A percentile compares a stretch with the other conserved stretches of the same genome.
Evolutionary conservation across 2,329 filamentous ascomycete species (phyloP).

Genomic region (Emericellopsis atlantica): DNA sequence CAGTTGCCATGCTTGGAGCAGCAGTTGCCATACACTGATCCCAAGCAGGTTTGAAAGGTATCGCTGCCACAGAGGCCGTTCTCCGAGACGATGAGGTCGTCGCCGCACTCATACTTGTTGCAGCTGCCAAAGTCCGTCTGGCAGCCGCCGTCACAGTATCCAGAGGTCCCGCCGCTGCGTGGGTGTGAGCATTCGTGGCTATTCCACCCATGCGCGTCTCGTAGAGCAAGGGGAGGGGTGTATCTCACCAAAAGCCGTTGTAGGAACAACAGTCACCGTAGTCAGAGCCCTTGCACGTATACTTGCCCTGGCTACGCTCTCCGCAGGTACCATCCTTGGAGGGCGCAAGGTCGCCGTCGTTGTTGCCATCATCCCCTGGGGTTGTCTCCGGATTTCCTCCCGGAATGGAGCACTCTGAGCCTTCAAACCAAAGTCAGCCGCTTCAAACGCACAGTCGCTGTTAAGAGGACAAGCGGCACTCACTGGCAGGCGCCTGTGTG

Average conservation of each 20-base stretch:
- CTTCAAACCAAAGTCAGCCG: no score
- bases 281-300: conserved; percentile 20
- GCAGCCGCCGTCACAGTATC: conserved; percentile 25
- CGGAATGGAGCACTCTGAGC: no score
- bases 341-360: not conserved
- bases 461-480: not conserved
- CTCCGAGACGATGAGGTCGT: conserved; percentile 10
- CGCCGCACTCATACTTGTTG: conserved; percentile 2
- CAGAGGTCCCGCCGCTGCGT: conserved; percentile 15
- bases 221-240: not conserved
- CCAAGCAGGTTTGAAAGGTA: conserved; percentile 17
- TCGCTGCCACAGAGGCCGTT: conserved; percentile 20
- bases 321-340: conserved; percentile 4
- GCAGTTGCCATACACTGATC: conserved; percentile 14
- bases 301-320: conserved; percentile 5
- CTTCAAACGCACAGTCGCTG: not conserved
- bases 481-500: conserved; percentile 2
- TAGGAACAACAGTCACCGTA: conserved; percentile 26
- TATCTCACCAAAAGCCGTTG: conserved; percentile 25
- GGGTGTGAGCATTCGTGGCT: no score
- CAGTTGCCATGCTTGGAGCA: conserved; percentile 22
- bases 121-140: conserved; percentile 20
- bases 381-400: no score
- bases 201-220: no score
- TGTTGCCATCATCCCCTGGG: not conserved